These are phyloP conservation scores for Ceriops tagal DNA, from an alignment of 345 rosid species.

Conservation along the genomic window DNA sequence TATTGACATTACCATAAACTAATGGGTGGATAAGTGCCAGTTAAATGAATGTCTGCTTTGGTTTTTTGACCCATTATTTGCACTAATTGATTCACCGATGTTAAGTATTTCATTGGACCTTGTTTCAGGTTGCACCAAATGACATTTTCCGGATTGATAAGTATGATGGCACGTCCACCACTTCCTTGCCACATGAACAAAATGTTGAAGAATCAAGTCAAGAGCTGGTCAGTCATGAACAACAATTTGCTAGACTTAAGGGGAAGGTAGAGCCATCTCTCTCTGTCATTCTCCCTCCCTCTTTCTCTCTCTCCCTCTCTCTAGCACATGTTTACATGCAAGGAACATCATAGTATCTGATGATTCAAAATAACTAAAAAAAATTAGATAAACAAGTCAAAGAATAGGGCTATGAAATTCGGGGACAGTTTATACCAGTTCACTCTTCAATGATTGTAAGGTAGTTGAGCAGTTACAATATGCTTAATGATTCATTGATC, in stretches of 20 bases:
- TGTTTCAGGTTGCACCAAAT: constrained; percentile 70
- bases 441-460: no score
- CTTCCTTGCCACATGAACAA: constrained; percentile 37
- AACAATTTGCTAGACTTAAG: constrained; percentile 33
- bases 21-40: background rate
- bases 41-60: background rate
- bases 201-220: constrained; percentile 42
- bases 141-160: constrained; percentile 65
- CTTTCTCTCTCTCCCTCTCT: background rate
- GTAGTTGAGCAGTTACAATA: no score
- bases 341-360: background rate
- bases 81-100: constrained; percentile 1
- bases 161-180: constrained; percentile 44
- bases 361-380: background rate
- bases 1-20: background rate
- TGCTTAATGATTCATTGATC: no score
- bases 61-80: background rate
- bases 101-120: constrained; percentile 16
- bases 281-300: background rate
- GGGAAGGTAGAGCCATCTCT: constrained; percentile 46
- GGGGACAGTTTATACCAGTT: no score
- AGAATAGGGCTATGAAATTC: background rate
- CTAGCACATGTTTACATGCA: background rate
- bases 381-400: background rate
- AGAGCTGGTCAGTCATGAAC: constrained; percentile 37